Evolutionary conservation across 2,329 filamentous ascomycete genomes (phyloP).

Genomic region (Fusarium tricinctum): DNA sequence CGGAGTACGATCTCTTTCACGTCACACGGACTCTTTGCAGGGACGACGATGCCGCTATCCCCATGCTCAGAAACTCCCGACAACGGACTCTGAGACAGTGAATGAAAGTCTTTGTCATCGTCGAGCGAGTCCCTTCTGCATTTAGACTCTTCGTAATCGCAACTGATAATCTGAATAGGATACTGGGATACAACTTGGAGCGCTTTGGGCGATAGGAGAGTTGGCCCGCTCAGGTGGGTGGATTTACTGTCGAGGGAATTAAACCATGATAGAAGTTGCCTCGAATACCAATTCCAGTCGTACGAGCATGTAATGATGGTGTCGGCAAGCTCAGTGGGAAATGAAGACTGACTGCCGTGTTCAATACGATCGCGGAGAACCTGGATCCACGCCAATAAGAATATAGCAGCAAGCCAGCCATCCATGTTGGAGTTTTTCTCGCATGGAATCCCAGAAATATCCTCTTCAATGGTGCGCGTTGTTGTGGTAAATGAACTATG

Average conservation of each 20-base stretch:
- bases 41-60: neutral
- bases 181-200: conserved; percentile 6
- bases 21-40: neutral
- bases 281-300: conserved; percentile 18
- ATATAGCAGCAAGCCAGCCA: conserved; percentile 1
- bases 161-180: conserved; percentile 14
- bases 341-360: neutral
- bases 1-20: conserved; percentile 5
- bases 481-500: neutral
- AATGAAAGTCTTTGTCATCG: neutral
- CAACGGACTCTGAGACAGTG: rapidly evolving
- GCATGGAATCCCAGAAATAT: rapidly evolving
- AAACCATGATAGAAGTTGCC: conserved; percentile 14
- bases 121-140: neutral
- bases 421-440: neutral
- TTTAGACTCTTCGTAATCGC: conserved; percentile 8
- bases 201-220: neutral
- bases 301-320: neutral
- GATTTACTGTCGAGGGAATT: conserved; percentile 12
- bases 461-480: neutral
- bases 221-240: neutral
- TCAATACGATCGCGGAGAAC: conserved; percentile 2
- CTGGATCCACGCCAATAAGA: conserved; percentile 5
- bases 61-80: neutral
- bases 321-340: neutral